Evolutionary conservation across 164 flowering plant genomes (phyloP), one percentile per base, ranked within the genome.

Genomic region (Tetrastigma voinierianum): DNA sequence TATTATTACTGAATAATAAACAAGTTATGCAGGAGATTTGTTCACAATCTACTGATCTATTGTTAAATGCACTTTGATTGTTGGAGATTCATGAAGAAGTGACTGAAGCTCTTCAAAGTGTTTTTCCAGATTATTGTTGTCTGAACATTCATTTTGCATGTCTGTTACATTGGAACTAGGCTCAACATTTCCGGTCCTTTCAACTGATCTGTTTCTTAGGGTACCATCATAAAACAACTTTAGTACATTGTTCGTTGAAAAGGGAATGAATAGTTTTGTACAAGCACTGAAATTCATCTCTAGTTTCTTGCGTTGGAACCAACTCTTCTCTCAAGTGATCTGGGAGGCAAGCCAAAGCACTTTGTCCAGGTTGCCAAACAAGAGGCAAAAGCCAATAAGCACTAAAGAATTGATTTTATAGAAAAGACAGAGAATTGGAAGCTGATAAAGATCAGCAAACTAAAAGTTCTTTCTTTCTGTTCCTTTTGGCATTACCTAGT

Each of bases 331-430:
- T 84, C 71, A 89, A 64, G n/a, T 40, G 84, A 78, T 73, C 78
- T 2, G 94, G 90, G 61, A 93, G 90, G 69, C 60, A 82, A 43
- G 82, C 82, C 56, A 93, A 62, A 3, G 83, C 91, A 80, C 97
- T 93, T 59, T 67, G 57, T 12, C 19, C 1, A 21, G 62, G 60
- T 57, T 14, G 43, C 43, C 25, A 51, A 54, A 59, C 18, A 57
- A 62, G 58, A 19, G 3, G 4, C 25, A 67, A 21, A 63, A 51
- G n/a, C 17, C 20, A 32, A 5, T 57, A 54, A 46, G 67, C 10
- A 51, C 40, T 4, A 19, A 5, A 46, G 40, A 60, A 21, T 7
- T 32, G 40, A 32, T 32, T 32, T 32, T 32, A 7, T 32, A 7
- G 40, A 32, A 18, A 44, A 44, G 23, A 2, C 16, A 47, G 21